Evolutionary conservation across 2,329 filamentous ascomycete genomes (phyloP).

Genomic region (Hypoxylon sp.): DNA sequence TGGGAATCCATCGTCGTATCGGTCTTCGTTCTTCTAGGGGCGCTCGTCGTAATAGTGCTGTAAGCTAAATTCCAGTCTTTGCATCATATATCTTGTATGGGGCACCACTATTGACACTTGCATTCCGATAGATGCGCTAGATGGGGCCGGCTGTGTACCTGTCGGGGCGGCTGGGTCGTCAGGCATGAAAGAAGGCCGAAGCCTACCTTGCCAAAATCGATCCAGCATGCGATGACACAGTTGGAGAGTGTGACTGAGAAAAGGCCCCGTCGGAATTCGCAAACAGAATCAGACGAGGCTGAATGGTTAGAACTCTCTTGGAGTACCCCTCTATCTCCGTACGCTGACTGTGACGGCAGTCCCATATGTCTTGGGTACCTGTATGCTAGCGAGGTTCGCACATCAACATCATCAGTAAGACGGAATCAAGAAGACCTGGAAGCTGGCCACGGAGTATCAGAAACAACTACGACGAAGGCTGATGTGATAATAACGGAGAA

Average conservation of each 20-base stretch:
- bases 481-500: conserved; percentile 12
- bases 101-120: conserved; percentile 11
- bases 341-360: conserved; percentile 33
- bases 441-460: conserved; percentile 25
- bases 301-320: conserved; percentile 40
- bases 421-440: conserved; percentile 31
- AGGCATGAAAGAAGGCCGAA: conserved; percentile 3
- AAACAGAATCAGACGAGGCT: conserved; percentile 30
- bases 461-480: conserved; percentile 19
- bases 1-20: conserved; percentile 35
- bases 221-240: conserved; percentile 42
- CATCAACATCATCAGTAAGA: conserved; percentile 9
- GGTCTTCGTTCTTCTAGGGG: conserved; percentile 22
- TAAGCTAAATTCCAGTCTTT: conserved; percentile 26
- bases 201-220: conserved; percentile 25
- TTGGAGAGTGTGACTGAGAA: conserved; percentile 42
- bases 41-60: conserved; percentile 28
- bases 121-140: conserved; percentile 16
- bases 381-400: conserved; percentile 29
- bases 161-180: conserved; percentile 7
- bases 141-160: conserved; percentile 12
- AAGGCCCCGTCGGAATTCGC: conserved; percentile 24
- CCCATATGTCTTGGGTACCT: conserved; percentile 48
- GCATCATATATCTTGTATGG: not conserved
- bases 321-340: not conserved